phyloP scores from a whole-genome alignment of 352 stramenopile species.

The Phytophthora hibernalis region DNA sequence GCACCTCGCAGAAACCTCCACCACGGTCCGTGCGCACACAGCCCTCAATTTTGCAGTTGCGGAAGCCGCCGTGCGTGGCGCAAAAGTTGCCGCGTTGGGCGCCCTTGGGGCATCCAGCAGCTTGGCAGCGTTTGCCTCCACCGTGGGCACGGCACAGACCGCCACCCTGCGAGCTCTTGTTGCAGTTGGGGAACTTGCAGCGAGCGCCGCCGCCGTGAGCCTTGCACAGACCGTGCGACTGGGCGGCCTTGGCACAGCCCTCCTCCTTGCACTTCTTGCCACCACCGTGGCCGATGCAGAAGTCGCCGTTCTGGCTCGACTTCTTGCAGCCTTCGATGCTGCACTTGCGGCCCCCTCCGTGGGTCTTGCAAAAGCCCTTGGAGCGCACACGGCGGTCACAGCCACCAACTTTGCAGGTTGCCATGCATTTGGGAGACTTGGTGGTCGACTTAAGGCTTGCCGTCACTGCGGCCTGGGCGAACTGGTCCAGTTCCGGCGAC shows the following conservation, averaged over 20 bases:
- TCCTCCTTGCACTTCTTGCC: slow-evolving; percentile 90
- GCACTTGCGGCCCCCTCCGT: slow-evolving; percentile 83
- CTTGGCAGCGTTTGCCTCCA: slow-evolving; percentile 83
- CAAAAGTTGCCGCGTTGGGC: slow-evolving; percentile 88
- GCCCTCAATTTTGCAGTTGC: slow-evolving; percentile 88
- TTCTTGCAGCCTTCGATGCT: slow-evolving; percentile 89
- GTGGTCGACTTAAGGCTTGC: slow-evolving; percentile 28
- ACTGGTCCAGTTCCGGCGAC: slow-evolving; percentile 45
- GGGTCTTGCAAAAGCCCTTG: slow-evolving; percentile 89
- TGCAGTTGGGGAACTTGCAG: slow-evolving; percentile 86
- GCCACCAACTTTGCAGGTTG: slow-evolving; percentile 64
- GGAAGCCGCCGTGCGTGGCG: slow-evolving; percentile 84
- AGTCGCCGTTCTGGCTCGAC: slow-evolving; percentile 87
- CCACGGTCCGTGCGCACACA: slow-evolving; percentile 86
- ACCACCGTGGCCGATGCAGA: slow-evolving; percentile 88
- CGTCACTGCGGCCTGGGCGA: slow-evolving; percentile 46
- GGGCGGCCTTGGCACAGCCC: slow-evolving; percentile 82
- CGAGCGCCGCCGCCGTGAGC: slow-evolving; percentile 82
- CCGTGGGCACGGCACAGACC: slow-evolving; percentile 81
- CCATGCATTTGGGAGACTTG: slow-evolving; percentile 68
- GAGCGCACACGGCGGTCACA: slow-evolving; percentile 76
- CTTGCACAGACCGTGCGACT: slow-evolving; percentile 88
- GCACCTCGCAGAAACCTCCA: slow-evolving; percentile 86
- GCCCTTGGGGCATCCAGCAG: slow-evolving; percentile 75
- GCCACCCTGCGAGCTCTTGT: slow-evolving; percentile 83